Evolutionary conservation across 176 grass and related monocot species (phyloP), one percentile per base, ranked within the genome.

Genomic region (Pharus latifolius): DNA sequence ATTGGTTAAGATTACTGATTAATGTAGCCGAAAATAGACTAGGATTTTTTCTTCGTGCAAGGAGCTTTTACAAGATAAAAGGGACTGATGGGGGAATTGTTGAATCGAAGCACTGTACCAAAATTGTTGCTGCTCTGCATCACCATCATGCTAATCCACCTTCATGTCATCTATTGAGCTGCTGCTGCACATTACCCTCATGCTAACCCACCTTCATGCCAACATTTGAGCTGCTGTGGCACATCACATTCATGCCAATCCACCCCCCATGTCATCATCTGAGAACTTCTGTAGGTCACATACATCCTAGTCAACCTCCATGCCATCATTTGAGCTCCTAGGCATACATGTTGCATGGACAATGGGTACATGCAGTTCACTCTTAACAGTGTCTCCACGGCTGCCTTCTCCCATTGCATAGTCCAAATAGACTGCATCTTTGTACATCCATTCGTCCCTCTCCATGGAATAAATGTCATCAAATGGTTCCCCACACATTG

Each of bases 401-500:
- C 57, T 53, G 70, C 28, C 74, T 52, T 83, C 72, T 56, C 16
- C 80, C 49, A 56, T 80, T 0, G 28, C 70, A 15, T 38, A 33
- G 75, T 89, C 76, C 73, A 86, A 88, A 71, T 94, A 86, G 14
- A 74, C 52, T 15, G 87, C 61, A 31, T 82, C 95, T 83, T 78
- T 94, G 67, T 88, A 99, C 95, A 99, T 91, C 95, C 95, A 99
- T 67, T 88, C 63, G 26, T 80, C 79, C 16, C 62, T 83, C 50
- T 85, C 74, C 6, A 81, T 31, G 58, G 86, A 94, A 72, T 86
- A 99, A n/a, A 88, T 34, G 76, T 99, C 95, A 59, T 81, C 87
- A 84, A 99, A 99, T 69, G 79, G 63, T 63, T 91, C 84, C 33
- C 95, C 95, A 62, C 95, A 99, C 17, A 99, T 67, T 22, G 54